Percentiles rank a stretch among this genome's conserved stretches.
These are phyloP conservation scores for Leptomonas pyrrhocoris DNA, from an alignment of 208 protist genomes.

Conservation along the genomic window DNA sequence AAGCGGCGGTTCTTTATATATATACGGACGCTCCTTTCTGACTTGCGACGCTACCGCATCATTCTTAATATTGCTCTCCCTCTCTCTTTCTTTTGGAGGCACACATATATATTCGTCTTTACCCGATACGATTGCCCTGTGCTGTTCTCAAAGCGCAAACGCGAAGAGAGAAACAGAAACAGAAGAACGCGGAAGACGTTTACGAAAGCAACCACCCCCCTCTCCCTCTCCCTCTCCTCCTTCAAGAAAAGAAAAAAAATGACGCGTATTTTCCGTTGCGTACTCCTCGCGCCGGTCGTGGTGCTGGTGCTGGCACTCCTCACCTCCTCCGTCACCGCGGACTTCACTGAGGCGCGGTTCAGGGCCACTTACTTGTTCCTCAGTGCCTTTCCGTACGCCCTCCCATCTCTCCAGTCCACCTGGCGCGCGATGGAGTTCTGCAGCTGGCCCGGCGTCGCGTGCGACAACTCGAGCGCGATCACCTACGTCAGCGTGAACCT, in stretches of 20 bases:
- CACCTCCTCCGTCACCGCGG: not conserved
- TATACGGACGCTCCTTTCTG: too few relatives aligned
- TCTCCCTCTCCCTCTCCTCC: not conserved
- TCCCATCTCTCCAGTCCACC: constrained; percentile 14
- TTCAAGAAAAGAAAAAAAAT: too few relatives aligned
- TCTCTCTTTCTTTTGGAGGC: too few relatives aligned
- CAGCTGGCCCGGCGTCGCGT: constrained; percentile 20
- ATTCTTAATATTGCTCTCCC: too few relatives aligned
- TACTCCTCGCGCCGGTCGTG: not conserved
- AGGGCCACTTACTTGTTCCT: constrained; percentile 7
- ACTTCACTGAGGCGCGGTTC: constrained; percentile 12
- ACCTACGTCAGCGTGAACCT: constrained; percentile 19
- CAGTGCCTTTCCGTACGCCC: not conserved
- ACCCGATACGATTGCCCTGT: too few relatives aligned
- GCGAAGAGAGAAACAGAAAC: too few relatives aligned
- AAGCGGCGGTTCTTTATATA: too few relatives aligned
- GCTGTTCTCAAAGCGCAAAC: too few relatives aligned
- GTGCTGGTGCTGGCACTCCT: constrained; percentile 7
- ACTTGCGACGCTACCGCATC: too few relatives aligned
- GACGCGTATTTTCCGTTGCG: not conserved
- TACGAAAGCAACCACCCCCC: too few relatives aligned
- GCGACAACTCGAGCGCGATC: constrained; percentile 13
- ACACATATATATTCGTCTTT: too few relatives aligned
- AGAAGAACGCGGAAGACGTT: too few relatives aligned
- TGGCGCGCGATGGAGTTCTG: constrained; percentile 19